Evolutionary conservation across 1,139 yeast genomes (phyloP).

Genomic region (Geotrichum armillariae): DNA sequence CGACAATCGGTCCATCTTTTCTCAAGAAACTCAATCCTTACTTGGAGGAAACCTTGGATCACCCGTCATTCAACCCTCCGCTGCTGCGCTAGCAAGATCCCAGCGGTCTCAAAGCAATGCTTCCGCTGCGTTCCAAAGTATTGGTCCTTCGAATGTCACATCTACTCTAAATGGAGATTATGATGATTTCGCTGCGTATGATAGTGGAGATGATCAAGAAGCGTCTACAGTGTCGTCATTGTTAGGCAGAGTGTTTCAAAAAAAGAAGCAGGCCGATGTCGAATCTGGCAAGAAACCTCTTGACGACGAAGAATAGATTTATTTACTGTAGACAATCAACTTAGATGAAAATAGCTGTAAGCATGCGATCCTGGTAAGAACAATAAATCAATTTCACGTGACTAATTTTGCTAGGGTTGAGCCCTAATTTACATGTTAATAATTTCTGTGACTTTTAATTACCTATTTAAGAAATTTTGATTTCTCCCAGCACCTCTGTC

Average conservation of each 20-base stretch:
- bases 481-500: neutral
- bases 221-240: constrained; percentile 18
- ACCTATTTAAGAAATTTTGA: neutral
- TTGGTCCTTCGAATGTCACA: constrained; percentile 8
- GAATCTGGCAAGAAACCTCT: neutral
- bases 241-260: constrained; percentile 12
- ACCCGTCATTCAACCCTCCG: constrained; percentile 31
- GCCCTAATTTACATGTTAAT: neutral
- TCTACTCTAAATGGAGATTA: constrained; percentile 7
- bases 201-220: constrained; percentile 9
- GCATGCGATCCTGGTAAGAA: neutral
- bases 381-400: neutral
- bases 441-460: neutral
- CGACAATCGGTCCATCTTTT: constrained; percentile 13
- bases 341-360: neutral
- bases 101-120: constrained; percentile 24
- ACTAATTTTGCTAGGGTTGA: neutral
- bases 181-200: constrained; percentile 10
- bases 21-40: constrained; percentile 30
- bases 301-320: neutral
- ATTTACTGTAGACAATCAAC: neutral
- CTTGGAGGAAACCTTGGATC: constrained; percentile 25
- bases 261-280: constrained; percentile 1
- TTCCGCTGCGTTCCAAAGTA: constrained; percentile 18
- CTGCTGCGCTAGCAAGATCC: constrained; percentile 33